A percentile compares a stretch with the other conserved stretches of the same genome.
Conservation (phyloP, 2,329 filamentous ascomycete species). For the Fusarium tuaranense region DNA sequence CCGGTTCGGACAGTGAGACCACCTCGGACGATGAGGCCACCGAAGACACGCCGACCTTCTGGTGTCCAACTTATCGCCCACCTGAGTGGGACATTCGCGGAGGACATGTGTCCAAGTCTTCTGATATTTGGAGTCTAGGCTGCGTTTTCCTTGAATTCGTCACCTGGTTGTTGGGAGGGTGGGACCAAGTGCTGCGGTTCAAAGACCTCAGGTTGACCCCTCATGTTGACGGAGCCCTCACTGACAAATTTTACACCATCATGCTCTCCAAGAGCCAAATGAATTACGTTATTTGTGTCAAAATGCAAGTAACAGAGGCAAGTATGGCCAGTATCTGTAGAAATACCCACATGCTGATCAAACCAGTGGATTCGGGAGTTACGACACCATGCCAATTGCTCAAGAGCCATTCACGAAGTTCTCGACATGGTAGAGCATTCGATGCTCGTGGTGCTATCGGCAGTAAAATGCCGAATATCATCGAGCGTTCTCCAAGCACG, state of each 20-base stretch:
- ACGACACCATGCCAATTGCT: neutral
- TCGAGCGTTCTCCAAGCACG: too few relatives aligned
- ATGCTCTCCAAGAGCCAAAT: neutral
- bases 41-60: neutral
- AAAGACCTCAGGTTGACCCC: neutral
- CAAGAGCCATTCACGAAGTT: neutral
- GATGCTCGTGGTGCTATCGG: neutral
- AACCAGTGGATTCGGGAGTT: neutral
- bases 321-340: neutral
- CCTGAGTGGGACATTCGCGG: neutral
- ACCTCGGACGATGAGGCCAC: too few relatives aligned
- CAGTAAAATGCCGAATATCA: too few relatives aligned
- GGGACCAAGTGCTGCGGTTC: neutral
- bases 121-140: neutral
- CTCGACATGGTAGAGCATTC: neutral
- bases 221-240: neutral
- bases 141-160: neutral
- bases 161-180: neutral
- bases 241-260: neutral
- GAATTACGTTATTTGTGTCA: neutral
- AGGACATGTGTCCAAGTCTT: neutral
- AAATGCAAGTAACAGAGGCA: neutral
- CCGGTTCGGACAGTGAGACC: neutral
- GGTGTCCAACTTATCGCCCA: neutral
- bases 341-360: neutral